Conservation (phyloP, 768 basidiomycete species). For the Mycena vulgaris region DNA sequence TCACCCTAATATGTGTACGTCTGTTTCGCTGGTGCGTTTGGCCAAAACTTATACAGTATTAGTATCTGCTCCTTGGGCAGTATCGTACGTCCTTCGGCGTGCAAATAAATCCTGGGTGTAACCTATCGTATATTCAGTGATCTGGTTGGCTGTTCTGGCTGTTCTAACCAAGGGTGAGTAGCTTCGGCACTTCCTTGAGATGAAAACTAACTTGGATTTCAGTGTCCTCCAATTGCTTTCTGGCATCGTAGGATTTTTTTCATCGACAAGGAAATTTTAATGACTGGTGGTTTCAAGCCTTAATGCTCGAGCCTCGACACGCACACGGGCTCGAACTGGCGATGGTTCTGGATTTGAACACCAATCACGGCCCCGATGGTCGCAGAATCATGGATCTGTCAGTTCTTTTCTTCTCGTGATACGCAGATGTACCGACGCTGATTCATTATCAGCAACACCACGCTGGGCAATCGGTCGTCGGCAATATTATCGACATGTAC, state of each 20-base stretch:
- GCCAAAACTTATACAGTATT: neutral
- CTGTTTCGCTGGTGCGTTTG: neutral
- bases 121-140: slow-evolving; percentile 14
- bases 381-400: slow-evolving; percentile 18
- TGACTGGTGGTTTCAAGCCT: slow-evolving; percentile 21
- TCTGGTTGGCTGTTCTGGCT: slow-evolving; percentile 38
- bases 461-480: slow-evolving; percentile 17
- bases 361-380: slow-evolving; percentile 13
- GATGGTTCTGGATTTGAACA: neutral
- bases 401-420: neutral
- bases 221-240: slow-evolving; percentile 39
- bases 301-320: slow-evolving; percentile 34
- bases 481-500: slow-evolving; percentile 38
- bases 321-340: neutral
- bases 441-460: neutral
- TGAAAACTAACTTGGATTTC: neutral
- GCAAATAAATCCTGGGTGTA: neutral
- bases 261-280: neutral
- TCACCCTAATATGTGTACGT: slow-evolving; percentile 33
- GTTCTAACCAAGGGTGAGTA: slow-evolving; percentile 33
- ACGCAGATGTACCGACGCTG: neutral
- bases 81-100: slow-evolving; percentile 22
- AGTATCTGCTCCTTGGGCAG: slow-evolving; percentile 38
- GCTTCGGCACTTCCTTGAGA: neutral
- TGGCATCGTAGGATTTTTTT: slow-evolving; percentile 33